Base-by-base conservation (phyloP, 257 asterid species). In the Solanum medicagineum region DNA sequence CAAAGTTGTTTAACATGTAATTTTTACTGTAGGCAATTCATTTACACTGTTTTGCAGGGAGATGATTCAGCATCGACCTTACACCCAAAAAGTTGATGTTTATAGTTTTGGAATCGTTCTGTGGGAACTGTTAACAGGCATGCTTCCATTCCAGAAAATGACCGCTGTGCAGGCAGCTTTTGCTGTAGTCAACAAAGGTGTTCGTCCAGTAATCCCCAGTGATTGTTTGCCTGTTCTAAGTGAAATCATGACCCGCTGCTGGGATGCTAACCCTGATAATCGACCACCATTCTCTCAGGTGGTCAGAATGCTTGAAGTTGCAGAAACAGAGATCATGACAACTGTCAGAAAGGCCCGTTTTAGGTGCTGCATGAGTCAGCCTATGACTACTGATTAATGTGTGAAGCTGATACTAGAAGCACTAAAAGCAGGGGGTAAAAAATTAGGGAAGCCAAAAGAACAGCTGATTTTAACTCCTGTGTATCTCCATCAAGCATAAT, bases 111-210 rank as follows among this genome's bases (percentile, higher is more conserved):
- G 99, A 75, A 95, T 97, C 13, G 98, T 97, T 45, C 93, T 97
- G 85, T 97, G 98, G 98, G 98, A 97, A 65, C 96, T 97, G 83
- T 92, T 97, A 68, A 95, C 99, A 8, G 99, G 99, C 63, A 93
- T 93, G 98, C 97, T 95, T 26, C 99, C 98, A 0, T 97, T 97
- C 91, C 95, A 91, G 92, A 94, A 97, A 83, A 95, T 97, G 99
- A 92, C 98, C 3, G 99, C 98, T 54, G 98, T 96, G 22, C 98
- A 94, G 90, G 99, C 99, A 6, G 98, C 98, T 42, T 96, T 96
- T 88, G 98, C 97, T 3, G 99, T 96, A 36, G 99, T 95, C 79
- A 96, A 93, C 94, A 94, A 96, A 88, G 98, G 99, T 7, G 93
- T 95, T 20, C 95, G 98, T 13, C 99, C 98, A 14, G 87, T 90